A percentile compares a stretch with the other conserved stretches of the same genome.
Evolutionary conservation across 148 eudicot genomes (phyloP).

Genomic region (Vaccinium macrocarpon): DNA sequence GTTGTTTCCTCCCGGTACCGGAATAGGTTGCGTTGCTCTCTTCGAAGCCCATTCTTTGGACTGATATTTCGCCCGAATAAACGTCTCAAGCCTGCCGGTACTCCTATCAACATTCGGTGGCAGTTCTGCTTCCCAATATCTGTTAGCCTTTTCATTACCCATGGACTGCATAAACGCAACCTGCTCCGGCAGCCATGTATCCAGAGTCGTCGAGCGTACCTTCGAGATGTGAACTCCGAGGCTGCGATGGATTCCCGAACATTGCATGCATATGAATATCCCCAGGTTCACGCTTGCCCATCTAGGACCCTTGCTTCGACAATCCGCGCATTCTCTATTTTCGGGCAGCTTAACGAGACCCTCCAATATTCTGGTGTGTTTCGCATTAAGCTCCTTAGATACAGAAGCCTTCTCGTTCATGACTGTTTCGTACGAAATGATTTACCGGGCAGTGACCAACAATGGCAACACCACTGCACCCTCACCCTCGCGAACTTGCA

Average conservation of each 20-base stretch:
- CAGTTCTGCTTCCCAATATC: constrained; percentile 70
- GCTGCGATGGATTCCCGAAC: constrained; percentile 81
- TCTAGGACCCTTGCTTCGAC: constrained; percentile 62
- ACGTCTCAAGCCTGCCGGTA: constrained; percentile 32
- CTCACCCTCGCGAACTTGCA: not conserved
- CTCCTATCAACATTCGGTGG: constrained; percentile 38
- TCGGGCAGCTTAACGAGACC: constrained; percentile 62
- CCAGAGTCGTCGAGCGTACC: constrained; percentile 71
- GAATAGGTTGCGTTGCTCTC: constrained; percentile 26
- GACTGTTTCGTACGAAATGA: not conserved
- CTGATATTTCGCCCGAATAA: constrained; percentile 59
- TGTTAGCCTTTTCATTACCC: constrained; percentile 66
- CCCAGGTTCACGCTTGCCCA: constrained; percentile 88
- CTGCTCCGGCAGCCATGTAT: constrained; percentile 79
- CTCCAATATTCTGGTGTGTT: constrained; percentile 41
- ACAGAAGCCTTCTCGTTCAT: constrained; percentile 2
- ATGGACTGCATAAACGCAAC: constrained; percentile 52
- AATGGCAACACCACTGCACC: not conserved
- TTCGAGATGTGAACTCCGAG: constrained; percentile 88
- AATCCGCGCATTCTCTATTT: constrained; percentile 72
- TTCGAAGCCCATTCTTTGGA: constrained; percentile 47
- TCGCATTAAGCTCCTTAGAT: not conserved
- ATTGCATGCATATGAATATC: constrained; percentile 75
- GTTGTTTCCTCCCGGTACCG: constrained; percentile 14
- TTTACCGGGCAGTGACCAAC: not conserved